Percentiles rank a stretch among this genome's conserved stretches.
These are phyloP conservation scores for Bruguiera gymnorhiza DNA, from an alignment of 345 rosid genomes.

Conservation along the genomic window DNA sequence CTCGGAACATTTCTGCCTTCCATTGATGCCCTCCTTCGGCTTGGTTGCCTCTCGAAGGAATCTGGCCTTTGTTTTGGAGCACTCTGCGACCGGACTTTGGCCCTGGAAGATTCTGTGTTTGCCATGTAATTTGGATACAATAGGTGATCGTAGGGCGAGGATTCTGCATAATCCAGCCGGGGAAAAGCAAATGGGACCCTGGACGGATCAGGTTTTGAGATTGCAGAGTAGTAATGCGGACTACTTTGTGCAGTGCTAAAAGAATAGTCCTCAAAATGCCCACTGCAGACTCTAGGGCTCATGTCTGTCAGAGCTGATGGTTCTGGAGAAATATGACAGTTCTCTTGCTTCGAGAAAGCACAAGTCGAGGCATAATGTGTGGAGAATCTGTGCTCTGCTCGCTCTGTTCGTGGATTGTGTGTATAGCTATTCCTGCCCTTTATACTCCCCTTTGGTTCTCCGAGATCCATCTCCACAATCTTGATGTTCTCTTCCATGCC, in stretches of 20 bases:
- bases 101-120: conserved; percentile 25
- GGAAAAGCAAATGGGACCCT: conserved; percentile 36
- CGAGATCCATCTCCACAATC: conserved; percentile 78
- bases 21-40: conserved; percentile 54
- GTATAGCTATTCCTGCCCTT: conserved; percentile 49
- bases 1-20: conserved; percentile 79
- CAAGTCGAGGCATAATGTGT: conserved; percentile 18
- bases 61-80: conserved; percentile 20
- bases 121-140: conserved; percentile 19
- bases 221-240: conserved; percentile 58
- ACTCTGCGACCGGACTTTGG: conserved; percentile 25
- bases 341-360: conserved; percentile 26
- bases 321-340: conserved; percentile 44
- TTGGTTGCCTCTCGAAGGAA: conserved; percentile 63
- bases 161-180: conserved; percentile 37
- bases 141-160: conserved; percentile 40
- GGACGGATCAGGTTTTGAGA: conserved; percentile 60
- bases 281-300: conserved; percentile 70
- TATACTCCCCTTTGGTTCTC: conserved; percentile 32
- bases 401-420: conserved; percentile 29
- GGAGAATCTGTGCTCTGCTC: conserved; percentile 36
- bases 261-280: conserved; percentile 71
- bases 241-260: conserved; percentile 65
- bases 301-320: conserved; percentile 65
- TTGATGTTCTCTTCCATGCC: conserved; percentile 68